Evolutionary conservation across 192 early-diverging fungal species (phyloP), one percentile per base, ranked within the genome.

Genomic region (Podochytrium sp.): DNA sequence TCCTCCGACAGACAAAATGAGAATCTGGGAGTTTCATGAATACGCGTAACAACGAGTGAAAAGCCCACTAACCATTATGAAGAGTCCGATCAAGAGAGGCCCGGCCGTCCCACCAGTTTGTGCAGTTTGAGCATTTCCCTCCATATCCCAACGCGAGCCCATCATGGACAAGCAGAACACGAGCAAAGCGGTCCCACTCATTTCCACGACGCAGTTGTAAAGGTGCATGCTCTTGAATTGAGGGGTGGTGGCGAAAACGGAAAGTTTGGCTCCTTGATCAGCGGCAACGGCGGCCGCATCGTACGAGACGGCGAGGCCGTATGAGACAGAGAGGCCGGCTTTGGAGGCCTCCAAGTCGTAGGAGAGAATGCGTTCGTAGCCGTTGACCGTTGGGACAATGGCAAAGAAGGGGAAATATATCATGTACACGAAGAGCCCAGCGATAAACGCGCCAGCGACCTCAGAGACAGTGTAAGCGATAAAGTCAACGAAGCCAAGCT

Each of bases 121-220:
- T n/a, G n/a, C n/a, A n/a, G n/a, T n/a, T n/a, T n/a, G n/a, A n/a
- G n/a, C n/a, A n/a, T n/a, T n/a, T n/a, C n/a, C n/a, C n/a, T n/a
- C n/a, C n/a, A n/a, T n/a, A n/a, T n/a, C n/a, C n/a, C n/a, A n/a
- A n/a, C n/a, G n/a, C n/a, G n/a, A n/a, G n/a, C 74, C 74, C n/a
- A 75, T n/a, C n/a, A n/a, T n/a, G n/a, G n/a, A n/a, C n/a, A n/a
- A n/a, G n/a, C n/a, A n/a, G n/a, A n/a, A 65, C 14, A 75, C 67
- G 18, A 75, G 53, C 12, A 40, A 23, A 16, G 34, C 25, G 7
- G 76, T 78, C 35, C 71, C 57, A 16, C 74, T 1, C 37, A 52
- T 37, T 65, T 78, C 76, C 27, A 59, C 64, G 30, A 78, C 43
- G n/a, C 30, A 65, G 62, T 78, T 78, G n/a, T n/a, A n/a, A n/a